Base-by-base conservation (phyloP, 1,284 basidiomycete species). In the Apiotrichum laibachii region DNA sequence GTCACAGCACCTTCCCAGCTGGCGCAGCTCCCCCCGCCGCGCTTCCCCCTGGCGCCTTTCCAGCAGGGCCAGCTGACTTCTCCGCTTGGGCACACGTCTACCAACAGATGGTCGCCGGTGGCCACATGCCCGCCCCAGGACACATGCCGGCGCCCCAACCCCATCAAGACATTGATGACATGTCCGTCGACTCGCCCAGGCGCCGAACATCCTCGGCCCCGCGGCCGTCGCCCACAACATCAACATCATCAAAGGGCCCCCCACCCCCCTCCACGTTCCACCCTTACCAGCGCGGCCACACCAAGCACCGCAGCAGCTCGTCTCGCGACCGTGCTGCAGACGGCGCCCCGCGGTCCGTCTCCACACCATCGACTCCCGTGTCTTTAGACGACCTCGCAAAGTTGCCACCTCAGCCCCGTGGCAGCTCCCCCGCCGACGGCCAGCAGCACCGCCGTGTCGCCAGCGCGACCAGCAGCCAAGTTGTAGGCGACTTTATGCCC, bases 21-120 rank as follows among this genome's bases (percentile, higher is more conserved):
- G 50, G 45, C 12, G 34, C 26, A 3, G 34, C 53, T 44, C 26
- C 58, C 53, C 22, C 39, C 47, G 33, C 57, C 55, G 43, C 50
- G 50, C 71, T 68, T 47, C 64, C 60, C 43, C 74, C 72, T 42
- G 50, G 50, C 40, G 26, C n/a, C 8, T 40, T 43, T 18, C 71
- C 71, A 57, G 60, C 57, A 2, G 50, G 50, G 39, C 70, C 66
- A 42, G 65, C 67, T 21, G 73, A 77, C 55, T 76, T 75, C 53
- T 68, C 72, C 13, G 73, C 73, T 12, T 77, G 75, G 75, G 69
- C 75, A 21, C 70, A 73, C 55, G 73, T 73, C n/a, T 77, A 77
- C 53, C 71, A 73, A 50, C 73, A 75, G 31, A 76, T 76, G 73
- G 65, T 75, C 13, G 69, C 70, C 51, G 69, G 68, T 55, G 67